These are phyloP conservation scores for Suillus variegatus DNA, from an alignment of 768 basidiomycete species.

Conservation along the genomic window DNA sequence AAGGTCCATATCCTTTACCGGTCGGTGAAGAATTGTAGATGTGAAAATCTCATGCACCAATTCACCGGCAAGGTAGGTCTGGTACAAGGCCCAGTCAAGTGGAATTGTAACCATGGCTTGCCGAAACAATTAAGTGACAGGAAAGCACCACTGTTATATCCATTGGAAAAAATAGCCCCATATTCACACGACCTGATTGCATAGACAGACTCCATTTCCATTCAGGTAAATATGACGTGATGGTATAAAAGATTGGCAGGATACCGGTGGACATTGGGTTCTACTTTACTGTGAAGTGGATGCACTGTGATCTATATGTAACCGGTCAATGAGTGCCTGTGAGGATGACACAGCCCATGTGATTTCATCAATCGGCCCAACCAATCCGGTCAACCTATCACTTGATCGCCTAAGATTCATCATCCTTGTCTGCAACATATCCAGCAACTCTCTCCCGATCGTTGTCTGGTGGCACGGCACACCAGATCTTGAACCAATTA, in stretches of 20 bases:
- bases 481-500: background rate
- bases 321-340: background rate
- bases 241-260: background rate
- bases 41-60: background rate
- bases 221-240: too few species aligned
- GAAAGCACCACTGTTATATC: too few species aligned
- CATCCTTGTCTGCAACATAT: background rate
- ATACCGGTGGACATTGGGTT: background rate
- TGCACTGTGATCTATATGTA: background rate
- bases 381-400: background rate
- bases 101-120: background rate
- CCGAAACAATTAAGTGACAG: background rate
- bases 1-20: background rate
- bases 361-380: background rate
- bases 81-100: background rate
- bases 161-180: too few species aligned
- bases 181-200: too few species aligned
- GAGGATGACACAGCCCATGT: background rate
- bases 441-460: background rate
- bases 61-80: background rate
- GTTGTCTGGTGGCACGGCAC: background rate
- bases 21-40: background rate
- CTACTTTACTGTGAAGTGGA: background rate
- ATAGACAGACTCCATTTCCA: too few species aligned
- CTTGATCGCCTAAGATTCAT: background rate